A percentile compares a stretch with the other conserved stretches of the same genome.
Evolutionary conservation across 1,284 basidiomycete genomes (phyloP).

Genomic region (Coriolopsis trogii): DNA sequence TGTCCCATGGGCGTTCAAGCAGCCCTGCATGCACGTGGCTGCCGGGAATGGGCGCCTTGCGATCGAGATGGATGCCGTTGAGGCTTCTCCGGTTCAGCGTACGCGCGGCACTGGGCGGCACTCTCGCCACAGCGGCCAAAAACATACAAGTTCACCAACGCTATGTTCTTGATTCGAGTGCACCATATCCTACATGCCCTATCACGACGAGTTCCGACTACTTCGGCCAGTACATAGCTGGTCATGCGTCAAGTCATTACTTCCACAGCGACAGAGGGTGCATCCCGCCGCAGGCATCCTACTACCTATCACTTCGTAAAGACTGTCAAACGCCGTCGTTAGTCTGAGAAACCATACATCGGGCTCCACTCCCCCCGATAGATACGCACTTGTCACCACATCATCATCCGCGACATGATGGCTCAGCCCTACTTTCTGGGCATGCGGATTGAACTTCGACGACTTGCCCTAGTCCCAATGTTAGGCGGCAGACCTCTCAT

Average conservation of each 20-base stretch:
- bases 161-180: not conserved
- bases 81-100: not conserved
- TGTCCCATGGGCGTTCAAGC: not conserved
- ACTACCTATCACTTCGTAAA: constrained; percentile 40
- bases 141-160: not conserved
- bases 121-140: not conserved
- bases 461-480: constrained; percentile 72
- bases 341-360: constrained; percentile 10
- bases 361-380: not conserved
- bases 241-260: no score
- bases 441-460: constrained; percentile 89
- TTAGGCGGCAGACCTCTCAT: constrained; percentile 14
- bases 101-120: no score
- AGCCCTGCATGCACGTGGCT: no score
- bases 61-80: not conserved
- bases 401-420: constrained; percentile 95
- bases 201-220: not conserved
- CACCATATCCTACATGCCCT: constrained; percentile 8
- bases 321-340: constrained; percentile 29
- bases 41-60: no score
- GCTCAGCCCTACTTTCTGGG: constrained; percentile 89
- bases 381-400: constrained; percentile 83
- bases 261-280: no score
- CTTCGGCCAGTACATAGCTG: not conserved
- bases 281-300: not conserved